Evolutionary conservation across 768 basidiomycete species (phyloP), one percentile per base, ranked within the genome.

Genomic region (Megacollybia marginata): DNA sequence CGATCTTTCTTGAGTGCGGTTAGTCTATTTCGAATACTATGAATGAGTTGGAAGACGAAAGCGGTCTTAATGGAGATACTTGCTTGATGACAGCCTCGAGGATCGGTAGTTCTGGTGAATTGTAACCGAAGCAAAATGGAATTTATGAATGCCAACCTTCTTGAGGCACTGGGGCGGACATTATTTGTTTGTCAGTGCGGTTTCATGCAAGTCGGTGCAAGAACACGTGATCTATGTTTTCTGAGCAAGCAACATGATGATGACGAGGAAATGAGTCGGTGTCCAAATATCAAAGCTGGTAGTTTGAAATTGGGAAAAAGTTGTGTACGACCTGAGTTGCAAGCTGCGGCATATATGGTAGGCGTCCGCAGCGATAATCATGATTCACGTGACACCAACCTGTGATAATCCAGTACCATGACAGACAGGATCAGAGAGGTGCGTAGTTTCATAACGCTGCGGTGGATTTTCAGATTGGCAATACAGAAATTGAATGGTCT

Each of bases 21-120:
- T 44, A 99, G 80, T 54, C 95, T 82, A 68, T 96, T 95, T 51
- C 95, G 83, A 65, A 97, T 93, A 68, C 91, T 95, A 62, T 56
- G 55, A 54, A 54, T 48, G 40, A 48, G 48, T 18, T 19, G 18
- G 38, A 49, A 35, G 40, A 50, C 33, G 36, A 40, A 42, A 18
- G 47, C 31, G 40, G 9, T 20, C 32, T 46, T 45, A 33, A 52
- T 16, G 54, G 50, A 48, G 51, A 54, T 48, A 63, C 70, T 46
- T 57, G 92, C 92, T 89, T 88, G 68, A 96, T 92, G 57, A 98
- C 81, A 31, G 88, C 78, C 75, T 98, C 95, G 61, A 98, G 84
- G 66, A 98, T 91, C 52, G 90, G 85, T 54, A 93, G 75, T 72
- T 98, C 95, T 85, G 62, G 50, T 59, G 64, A 59, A 62, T 59